Percentiles rank a stretch among this genome's conserved stretches.
phyloP scores from a whole-genome alignment of 2,329 filamentous ascomycete species.

The Beauveria asiatica region DNA sequence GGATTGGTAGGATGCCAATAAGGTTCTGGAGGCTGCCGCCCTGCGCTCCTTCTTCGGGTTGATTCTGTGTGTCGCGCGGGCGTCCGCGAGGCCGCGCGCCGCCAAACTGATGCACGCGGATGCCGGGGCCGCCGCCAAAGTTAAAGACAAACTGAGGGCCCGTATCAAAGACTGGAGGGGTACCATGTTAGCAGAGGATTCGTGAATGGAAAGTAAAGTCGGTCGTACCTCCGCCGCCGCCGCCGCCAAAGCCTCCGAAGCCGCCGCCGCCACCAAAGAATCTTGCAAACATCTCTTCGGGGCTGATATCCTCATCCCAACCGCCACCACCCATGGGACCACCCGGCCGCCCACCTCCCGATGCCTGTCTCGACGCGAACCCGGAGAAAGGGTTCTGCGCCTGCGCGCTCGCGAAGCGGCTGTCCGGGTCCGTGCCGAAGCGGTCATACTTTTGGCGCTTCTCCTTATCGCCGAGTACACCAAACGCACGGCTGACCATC shows the following conservation, averaged over 20 bases:
- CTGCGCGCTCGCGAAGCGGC: slow-evolving; percentile 62
- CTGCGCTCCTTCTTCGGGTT: slow-evolving; percentile 31
- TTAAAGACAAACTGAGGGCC: slow-evolving; percentile 94
- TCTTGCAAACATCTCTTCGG: slow-evolving; percentile 92
- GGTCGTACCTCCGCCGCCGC: slow-evolving; percentile 27
- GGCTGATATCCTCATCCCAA: slow-evolving; percentile 87
- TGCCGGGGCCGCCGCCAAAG: slow-evolving; percentile 80
- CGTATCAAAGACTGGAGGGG: slow-evolving; percentile 52
- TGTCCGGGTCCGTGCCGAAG: slow-evolving; percentile 88
- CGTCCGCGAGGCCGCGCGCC: slow-evolving; percentile 68
- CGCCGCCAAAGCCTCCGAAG: slow-evolving; percentile 49
- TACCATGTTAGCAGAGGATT: not conserved
- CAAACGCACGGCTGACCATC: slow-evolving; percentile 90
- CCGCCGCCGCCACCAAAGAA: slow-evolving; percentile 82
- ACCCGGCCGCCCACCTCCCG: slow-evolving; percentile 26
- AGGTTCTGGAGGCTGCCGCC: slow-evolving; percentile 50
- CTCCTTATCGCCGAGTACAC: slow-evolving; percentile 84
- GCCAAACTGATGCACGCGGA: slow-evolving; percentile 93
- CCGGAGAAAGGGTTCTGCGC: slow-evolving; percentile 21
- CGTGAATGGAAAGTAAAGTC: not conserved
- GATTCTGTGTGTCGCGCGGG: slow-evolving; percentile 54
- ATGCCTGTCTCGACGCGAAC: slow-evolving; percentile 25
- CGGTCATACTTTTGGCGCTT: slow-evolving; percentile 85
- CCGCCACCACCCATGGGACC: slow-evolving; percentile 31
- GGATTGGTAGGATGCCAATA: slow-evolving; percentile 72